Evolutionary conservation across 1,284 basidiomycete genomes (phyloP).

Genomic region (Ceratobasidium sp.): DNA sequence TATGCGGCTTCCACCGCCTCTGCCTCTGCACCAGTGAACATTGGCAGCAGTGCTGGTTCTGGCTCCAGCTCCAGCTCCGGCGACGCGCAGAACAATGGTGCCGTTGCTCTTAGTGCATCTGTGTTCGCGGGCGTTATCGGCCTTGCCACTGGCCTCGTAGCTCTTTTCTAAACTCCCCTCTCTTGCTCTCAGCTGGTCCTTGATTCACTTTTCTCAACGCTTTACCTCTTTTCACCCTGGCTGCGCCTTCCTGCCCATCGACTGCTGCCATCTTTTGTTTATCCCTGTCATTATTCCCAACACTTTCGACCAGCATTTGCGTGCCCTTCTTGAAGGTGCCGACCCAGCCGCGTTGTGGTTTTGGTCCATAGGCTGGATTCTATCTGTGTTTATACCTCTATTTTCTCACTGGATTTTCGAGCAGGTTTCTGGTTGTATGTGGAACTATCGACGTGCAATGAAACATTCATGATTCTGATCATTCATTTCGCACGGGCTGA

Average conservation of each 20-base stretch:
- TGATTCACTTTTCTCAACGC: background rate
- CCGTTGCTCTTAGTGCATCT: conserved; percentile 5
- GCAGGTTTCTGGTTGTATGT: conserved; percentile 28
- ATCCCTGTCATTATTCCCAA: conserved; percentile 32
- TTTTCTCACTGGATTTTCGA: conserved; percentile 13
- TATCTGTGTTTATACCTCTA: conserved; percentile 38
- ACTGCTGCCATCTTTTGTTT: background rate
- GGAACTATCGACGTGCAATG: conserved; percentile 34
- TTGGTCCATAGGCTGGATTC: conserved; percentile 38
- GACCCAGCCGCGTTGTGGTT: conserved; percentile 41
- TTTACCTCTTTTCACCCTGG: background rate
- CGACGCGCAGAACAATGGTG: conserved; percentile 2
- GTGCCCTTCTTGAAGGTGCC: conserved; percentile 20
- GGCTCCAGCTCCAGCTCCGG: background rate
- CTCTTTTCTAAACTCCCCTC: background rate
- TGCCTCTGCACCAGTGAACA: conserved; percentile 18
- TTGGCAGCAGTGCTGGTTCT: conserved; percentile 4
- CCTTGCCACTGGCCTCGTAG: conserved; percentile 22
- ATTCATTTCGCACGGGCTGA: background rate
- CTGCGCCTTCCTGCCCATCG: conserved; percentile 27
- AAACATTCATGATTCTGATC: conserved; percentile 15
- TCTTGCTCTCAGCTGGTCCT: conserved; percentile 1
- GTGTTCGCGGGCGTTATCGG: conserved; percentile 14
- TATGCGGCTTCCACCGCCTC: background rate
- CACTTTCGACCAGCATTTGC: conserved; percentile 21